A percentile compares a stretch with the other conserved stretches of the same genome.
Evolutionary conservation across 352 stramenopile genomes (phyloP).

Genomic region (Phytophthora boehmeriae): DNA sequence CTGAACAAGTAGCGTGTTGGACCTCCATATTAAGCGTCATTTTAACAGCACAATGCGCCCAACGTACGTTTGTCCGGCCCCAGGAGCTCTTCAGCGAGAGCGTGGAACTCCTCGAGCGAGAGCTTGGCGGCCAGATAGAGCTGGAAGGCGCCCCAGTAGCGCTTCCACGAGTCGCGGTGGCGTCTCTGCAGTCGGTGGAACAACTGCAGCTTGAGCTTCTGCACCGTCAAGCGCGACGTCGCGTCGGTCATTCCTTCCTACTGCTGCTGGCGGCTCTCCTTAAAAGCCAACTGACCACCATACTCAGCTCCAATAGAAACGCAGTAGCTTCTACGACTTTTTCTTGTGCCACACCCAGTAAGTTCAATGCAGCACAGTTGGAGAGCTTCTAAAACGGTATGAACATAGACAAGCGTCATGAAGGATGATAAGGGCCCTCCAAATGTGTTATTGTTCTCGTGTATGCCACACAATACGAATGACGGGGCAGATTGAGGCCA

Average conservation of each 20-base stretch:
- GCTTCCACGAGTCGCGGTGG: slow-evolving; percentile 52
- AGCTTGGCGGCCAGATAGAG: slow-evolving; percentile 56
- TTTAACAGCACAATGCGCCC: not conserved
- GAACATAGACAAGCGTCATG: not conserved
- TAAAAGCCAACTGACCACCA: slow-evolving; percentile 1
- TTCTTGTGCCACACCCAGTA: not conserved
- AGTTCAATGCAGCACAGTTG: slow-evolving; percentile 7
- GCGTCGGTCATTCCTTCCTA: slow-evolving; percentile 5
- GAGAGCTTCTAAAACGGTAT: not conserved
- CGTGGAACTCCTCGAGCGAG: slow-evolving; percentile 65
- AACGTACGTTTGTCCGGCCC: slow-evolving; percentile 52
- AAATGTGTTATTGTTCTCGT: not conserved
- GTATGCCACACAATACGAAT: slow-evolving; percentile 14
- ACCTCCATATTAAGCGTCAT: slow-evolving; percentile 1
- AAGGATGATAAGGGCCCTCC: too few relatives aligned
- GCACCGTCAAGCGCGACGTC: slow-evolving; percentile 29
- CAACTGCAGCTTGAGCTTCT: slow-evolving; percentile 67
- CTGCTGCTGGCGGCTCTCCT: too few relatives aligned
- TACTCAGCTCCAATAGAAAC: slow-evolving; percentile 10
- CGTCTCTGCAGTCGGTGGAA: slow-evolving; percentile 65
- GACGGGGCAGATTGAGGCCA: slow-evolving; percentile 46
- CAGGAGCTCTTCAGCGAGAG: slow-evolving; percentile 47
- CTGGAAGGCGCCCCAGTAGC: slow-evolving; percentile 68
- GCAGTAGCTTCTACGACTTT: slow-evolving; percentile 7
- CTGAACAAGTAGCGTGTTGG: slow-evolving; percentile 8